A percentile compares a stretch with the other conserved stretches of the same genome.
These are phyloP conservation scores for Fusarium albidum DNA, from an alignment of 2,329 filamentous ascomycete genomes.

Conservation along the genomic window DNA sequence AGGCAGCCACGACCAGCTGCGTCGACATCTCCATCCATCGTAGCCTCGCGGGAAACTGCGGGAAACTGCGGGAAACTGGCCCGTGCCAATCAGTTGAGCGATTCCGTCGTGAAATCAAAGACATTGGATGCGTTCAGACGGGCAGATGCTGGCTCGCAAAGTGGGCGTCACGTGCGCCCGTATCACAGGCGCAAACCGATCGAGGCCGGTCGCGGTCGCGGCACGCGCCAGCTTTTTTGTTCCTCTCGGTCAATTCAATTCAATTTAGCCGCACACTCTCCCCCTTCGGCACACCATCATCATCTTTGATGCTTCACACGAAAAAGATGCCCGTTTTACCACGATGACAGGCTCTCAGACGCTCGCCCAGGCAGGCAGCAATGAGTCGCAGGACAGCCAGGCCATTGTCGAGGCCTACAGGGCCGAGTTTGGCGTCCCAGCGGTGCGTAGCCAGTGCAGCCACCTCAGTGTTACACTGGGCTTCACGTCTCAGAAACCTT, in stretches of 20 bases:
- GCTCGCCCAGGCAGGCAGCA: slow-evolving; percentile 43
- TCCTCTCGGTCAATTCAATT: slow-evolving; percentile 17
- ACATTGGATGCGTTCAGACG: background rate
- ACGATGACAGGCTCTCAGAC: slow-evolving; percentile 43
- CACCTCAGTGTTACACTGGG: slow-evolving; percentile 23
- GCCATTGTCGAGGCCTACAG: slow-evolving; percentile 49
- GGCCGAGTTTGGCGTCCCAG: slow-evolving; percentile 48
- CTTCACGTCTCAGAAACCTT: background rate
- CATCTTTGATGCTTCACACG: background rate
- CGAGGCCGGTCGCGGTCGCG: background rate
- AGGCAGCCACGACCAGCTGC: no score
- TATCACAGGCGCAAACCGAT: slow-evolving; percentile 36
- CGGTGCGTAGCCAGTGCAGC: slow-evolving; percentile 47
- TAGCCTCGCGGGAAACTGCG: no score
- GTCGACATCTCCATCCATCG: no score
- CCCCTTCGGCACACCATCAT: background rate
- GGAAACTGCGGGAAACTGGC: no score
- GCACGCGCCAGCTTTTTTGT: slow-evolving; percentile 6
- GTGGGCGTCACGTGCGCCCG: slow-evolving; percentile 41
- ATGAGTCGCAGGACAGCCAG: slow-evolving; percentile 56
- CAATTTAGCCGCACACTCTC: slow-evolving; percentile 25
- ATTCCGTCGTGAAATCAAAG: no score
- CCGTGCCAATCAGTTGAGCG: no score
- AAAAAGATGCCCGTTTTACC: slow-evolving; percentile 28
- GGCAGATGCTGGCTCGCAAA: background rate